Conservation (phyloP, 2,329 filamentous ascomycete genomes). For the Ascocoryne sarcoides region DNA sequence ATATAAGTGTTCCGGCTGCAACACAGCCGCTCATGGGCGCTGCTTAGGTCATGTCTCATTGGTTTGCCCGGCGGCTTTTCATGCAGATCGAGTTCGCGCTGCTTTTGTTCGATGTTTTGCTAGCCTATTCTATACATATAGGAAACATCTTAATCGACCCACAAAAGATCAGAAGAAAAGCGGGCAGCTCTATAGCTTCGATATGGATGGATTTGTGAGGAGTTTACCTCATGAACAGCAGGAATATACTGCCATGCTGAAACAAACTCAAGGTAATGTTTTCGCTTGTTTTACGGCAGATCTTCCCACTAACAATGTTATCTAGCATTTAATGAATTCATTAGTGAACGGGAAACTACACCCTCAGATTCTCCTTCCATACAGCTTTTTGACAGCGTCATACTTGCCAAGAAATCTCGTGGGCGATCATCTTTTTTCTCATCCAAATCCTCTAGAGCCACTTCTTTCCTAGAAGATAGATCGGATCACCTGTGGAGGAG, state of each 20-base stretch:
- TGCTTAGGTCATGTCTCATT: constrained; percentile 54
- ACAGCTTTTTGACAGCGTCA: constrained; percentile 76
- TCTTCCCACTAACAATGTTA: constrained; percentile 31
- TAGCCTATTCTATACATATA: constrained; percentile 58
- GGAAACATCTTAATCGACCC: constrained; percentile 52
- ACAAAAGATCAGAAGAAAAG: constrained; percentile 51
- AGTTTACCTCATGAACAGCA: constrained; percentile 58
- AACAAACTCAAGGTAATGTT: constrained; percentile 54
- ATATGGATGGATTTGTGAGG: constrained; percentile 56
- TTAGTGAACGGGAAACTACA: constrained; percentile 67
- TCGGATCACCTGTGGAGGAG: constrained; percentile 75
- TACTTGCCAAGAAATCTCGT: constrained; percentile 63
- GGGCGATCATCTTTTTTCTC: constrained; percentile 50
- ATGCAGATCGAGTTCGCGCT: constrained; percentile 51
- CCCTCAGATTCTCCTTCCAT: constrained; percentile 54
- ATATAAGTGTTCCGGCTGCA: constrained; percentile 64
- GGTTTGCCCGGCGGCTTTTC: constrained; percentile 55
- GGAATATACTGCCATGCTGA: constrained; percentile 54
- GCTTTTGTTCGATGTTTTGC: constrained; percentile 57
- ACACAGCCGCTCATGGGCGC: constrained; percentile 46
- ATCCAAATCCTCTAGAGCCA: constrained; percentile 22
- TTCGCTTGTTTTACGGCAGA: neutral
- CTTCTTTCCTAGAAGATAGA: constrained; percentile 61
- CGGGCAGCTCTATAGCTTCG: constrained; percentile 53
- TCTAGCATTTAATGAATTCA: constrained; percentile 69